Evolutionary conservation across 2,329 filamentous ascomycete species (phyloP).

Genomic region (Clonostachys sp.): DNA sequence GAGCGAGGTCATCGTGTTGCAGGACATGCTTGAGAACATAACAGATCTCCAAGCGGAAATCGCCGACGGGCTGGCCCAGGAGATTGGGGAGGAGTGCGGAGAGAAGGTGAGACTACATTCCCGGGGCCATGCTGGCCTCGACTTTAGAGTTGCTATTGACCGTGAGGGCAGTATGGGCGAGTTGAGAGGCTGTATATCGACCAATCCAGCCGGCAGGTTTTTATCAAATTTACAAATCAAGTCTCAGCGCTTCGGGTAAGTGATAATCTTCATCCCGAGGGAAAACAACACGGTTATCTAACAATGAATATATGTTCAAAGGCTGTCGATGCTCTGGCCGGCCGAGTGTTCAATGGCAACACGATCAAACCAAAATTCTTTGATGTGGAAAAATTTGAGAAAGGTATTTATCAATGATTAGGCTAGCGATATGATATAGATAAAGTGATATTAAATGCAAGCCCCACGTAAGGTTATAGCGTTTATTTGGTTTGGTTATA

Average conservation of each 20-base stretch:
- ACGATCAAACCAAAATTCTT: constrained; percentile 79
- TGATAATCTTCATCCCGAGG: constrained; percentile 9
- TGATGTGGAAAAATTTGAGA: constrained; percentile 76
- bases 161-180: constrained; percentile 61
- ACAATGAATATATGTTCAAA: constrained; percentile 23
- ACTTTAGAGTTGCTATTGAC: no score
- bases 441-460: no score
- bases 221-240: constrained; percentile 87
- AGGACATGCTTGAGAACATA: constrained; percentile 83
- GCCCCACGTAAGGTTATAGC: no score
- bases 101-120: constrained; percentile 53
- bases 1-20: constrained; percentile 77
- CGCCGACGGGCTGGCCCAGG: constrained; percentile 72
- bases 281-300: background rate
- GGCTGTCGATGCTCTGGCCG: constrained; percentile 87
- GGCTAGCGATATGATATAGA: background rate
- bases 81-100: constrained; percentile 91
- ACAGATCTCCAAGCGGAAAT: constrained; percentile 73
- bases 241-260: constrained; percentile 79
- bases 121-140: background rate
- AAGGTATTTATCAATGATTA: constrained; percentile 42
- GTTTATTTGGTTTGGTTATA: no score
- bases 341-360: constrained; percentile 85
- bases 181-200: constrained; percentile 79
- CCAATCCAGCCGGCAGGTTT: constrained; percentile 63